Percentiles rank a stretch among this genome's conserved stretches.
These are phyloP conservation scores for Striga asiatica DNA, from an alignment of 257 asterid genomes.

Conservation along the genomic window DNA sequence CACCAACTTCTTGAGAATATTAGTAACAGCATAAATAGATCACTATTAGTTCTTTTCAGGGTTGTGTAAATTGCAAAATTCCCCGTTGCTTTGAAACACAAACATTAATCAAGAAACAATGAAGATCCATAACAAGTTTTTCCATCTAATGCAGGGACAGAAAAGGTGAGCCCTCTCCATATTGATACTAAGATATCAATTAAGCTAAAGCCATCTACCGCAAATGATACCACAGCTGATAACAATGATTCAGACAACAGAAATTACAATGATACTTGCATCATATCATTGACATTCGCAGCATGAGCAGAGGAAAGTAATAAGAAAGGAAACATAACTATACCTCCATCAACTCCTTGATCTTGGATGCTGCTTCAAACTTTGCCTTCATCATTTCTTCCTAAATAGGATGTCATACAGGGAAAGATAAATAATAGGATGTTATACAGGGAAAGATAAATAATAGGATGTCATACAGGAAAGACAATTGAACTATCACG, in stretches of 20 bases:
- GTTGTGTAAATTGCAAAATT: too few species aligned
- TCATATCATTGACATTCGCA: neutral
- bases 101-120: neutral
- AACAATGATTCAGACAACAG: neutral
- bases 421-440: slow-evolving; percentile 7
- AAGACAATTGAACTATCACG: neutral
- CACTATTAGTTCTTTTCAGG: too few species aligned
- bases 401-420: slow-evolving; percentile 29
- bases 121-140: neutral
- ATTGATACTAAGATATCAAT: neutral
- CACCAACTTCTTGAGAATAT: neutral
- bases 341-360: slow-evolving; percentile 71
- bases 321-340: neutral
- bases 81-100: neutral
- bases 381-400: slow-evolving; percentile 83
- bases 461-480: slow-evolving; percentile 11
- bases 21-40: neutral
- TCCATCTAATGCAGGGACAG: neutral
- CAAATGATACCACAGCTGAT: neutral
- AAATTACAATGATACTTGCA: neutral
- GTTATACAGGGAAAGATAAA: slow-evolving; percentile 5
- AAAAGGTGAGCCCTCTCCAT: neutral
- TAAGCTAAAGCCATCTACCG: neutral
- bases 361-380: slow-evolving; percentile 55
- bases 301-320: neutral